Evolutionary conservation across 208 protist species (phyloP).

Genomic region (Wallacemonas sp.): DNA sequence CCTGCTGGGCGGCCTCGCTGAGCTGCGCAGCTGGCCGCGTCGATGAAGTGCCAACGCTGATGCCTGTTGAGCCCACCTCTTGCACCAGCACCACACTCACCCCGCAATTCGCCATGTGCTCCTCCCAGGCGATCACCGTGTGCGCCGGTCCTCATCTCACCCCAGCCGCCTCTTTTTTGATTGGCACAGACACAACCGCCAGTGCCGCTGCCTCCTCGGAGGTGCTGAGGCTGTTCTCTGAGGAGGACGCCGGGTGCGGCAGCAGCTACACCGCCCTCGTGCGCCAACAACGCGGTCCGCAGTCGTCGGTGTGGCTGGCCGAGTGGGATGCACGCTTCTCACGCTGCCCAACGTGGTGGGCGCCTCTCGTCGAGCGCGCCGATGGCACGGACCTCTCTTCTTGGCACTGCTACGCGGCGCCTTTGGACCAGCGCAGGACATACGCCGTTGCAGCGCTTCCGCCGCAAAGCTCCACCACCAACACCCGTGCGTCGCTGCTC

Average conservation of each 20-base stretch:
- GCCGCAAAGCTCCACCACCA: neutral
- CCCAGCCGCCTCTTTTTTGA: neutral
- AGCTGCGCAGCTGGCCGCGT: constrained; percentile 7
- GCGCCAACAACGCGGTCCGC: neutral
- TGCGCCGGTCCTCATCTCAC: neutral
- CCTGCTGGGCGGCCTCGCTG: constrained; percentile 31
- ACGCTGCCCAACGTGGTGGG: neutral
- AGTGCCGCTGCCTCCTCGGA: neutral
- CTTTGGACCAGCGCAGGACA: neutral
- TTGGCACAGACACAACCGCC: neutral
- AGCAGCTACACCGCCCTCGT: constrained; percentile 11
- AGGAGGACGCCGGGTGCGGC: neutral
- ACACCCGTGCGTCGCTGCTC: neutral
- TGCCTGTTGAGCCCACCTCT: neutral
- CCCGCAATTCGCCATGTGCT: constrained; percentile 1
- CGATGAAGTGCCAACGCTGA: constrained; percentile 5
- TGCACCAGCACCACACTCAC: neutral
- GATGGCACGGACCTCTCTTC: neutral
- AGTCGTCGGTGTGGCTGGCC: constrained; percentile 6
- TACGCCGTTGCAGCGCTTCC: neutral
- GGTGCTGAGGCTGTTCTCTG: neutral
- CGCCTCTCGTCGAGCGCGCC: neutral
- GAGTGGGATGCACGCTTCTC: constrained; percentile 2
- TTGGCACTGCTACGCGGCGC: neutral
- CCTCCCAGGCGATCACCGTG: constrained; percentile 10